Conservation (phyloP, 176 grass and related monocot genomes). For the Lolium perenne region DNA sequence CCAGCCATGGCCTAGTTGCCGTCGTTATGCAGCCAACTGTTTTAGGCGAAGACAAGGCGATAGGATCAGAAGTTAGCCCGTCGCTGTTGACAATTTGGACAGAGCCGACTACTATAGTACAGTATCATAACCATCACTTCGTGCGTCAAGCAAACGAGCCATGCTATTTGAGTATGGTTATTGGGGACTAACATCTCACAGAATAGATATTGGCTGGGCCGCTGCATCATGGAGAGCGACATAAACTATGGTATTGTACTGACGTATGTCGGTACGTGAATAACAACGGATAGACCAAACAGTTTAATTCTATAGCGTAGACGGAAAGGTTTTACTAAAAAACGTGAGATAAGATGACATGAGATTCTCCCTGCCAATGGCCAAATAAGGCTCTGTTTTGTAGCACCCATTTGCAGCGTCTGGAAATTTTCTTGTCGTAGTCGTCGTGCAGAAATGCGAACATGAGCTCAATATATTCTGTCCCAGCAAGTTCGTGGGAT, state of each 20-base stretch:
- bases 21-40: constrained; percentile 10
- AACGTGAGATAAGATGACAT: neutral
- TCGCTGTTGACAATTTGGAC: constrained; percentile 26
- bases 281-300: neutral
- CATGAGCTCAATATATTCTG: neutral
- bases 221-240: neutral
- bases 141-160: neutral
- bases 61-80: neutral
- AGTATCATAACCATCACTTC: neutral
- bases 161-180: neutral
- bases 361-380: neutral
- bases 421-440: neutral
- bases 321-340: neutral
- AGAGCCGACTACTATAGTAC: neutral
- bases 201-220: neutral
- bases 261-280: neutral
- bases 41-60: neutral
- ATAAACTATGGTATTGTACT: neutral
- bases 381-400: neutral
- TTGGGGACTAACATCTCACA: neutral
- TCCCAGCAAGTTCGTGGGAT: neutral
- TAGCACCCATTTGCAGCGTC: neutral
- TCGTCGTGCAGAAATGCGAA: neutral
- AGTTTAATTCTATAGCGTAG: neutral
- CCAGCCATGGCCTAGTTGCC: neutral